Evolutionary conservation across 352 stramenopile genomes (phyloP), one percentile per base, ranked within the genome.

Genomic region (Pythium periplocum): DNA sequence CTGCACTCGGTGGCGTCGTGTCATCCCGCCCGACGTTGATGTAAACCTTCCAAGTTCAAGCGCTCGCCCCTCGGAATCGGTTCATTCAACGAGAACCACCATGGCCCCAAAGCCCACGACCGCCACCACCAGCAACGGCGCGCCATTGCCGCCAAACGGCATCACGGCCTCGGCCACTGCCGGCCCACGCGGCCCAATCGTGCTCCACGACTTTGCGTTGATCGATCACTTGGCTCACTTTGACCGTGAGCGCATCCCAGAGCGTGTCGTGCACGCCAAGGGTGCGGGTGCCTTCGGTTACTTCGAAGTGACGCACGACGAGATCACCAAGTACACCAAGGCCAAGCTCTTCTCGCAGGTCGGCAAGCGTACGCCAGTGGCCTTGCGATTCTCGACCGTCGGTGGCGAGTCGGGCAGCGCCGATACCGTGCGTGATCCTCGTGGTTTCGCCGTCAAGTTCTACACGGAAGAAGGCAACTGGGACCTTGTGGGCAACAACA

Each of bases 251-350:
- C 80, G 89, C 11, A 94, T 97, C 53, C 90, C 90, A 0, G 90
- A 97, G 69, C 83, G 90, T 35, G 89, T 97, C 12, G 90, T 97
- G 33, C 90, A 97, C 64, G 88, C 89, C 50, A 96, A 96, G 55
- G 89, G 87, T 6, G 75, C 75, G 33, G 86, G 90, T 49, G 90
- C 89, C 10, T 96, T 96, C 56, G 90, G 90, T 11, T 95, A 95
- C 75, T 97, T 97, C 61, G 85, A 96, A 61, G 82, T 96, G 38
- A 94, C 86, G 41, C 65, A 85, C 59, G 40, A 26, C 8, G 59
- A 70, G 44, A 69, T 84, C 49, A 73, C 62, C 7, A 63, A 83
- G 50, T 59, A 64, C 52, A 94, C 71, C 57, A 85, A 83, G 47
- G 90, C 87, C 10, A 89, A 95, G 56, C 57, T 96, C 12, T 94